Evolutionary conservation across 73 alveolate genomes (phyloP).

Genomic region (Paramecium biaurelia): DNA sequence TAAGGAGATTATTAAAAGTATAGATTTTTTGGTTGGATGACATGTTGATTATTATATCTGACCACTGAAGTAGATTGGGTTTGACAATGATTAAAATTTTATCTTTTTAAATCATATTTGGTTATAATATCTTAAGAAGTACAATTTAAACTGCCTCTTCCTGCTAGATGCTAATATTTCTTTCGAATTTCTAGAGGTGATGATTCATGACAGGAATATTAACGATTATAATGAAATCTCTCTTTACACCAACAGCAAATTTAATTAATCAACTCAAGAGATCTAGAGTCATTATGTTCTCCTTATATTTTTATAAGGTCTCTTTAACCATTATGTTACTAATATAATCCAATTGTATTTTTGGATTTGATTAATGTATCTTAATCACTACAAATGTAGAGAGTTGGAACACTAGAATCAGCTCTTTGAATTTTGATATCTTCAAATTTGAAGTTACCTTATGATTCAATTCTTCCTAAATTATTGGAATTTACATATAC

Average conservation of each 20-base stretch:
- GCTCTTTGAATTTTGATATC: neutral
- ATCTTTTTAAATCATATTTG: neutral
- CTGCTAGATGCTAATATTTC: neutral
- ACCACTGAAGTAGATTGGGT: neutral
- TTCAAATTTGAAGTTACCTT: slow-evolving; percentile 26
- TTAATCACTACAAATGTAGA: neutral
- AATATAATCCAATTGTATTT: neutral
- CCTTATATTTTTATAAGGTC: neutral
- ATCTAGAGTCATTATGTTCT: neutral
- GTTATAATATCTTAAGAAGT: neutral
- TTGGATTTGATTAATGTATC: slow-evolving; percentile 38
- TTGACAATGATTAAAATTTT: neutral
- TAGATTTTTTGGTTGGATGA: neutral
- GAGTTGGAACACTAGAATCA: slow-evolving; percentile 3
- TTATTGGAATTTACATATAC: neutral
- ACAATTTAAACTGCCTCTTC: neutral
- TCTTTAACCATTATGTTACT: neutral
- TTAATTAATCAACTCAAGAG: neutral
- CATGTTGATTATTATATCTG: neutral
- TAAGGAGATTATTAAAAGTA: neutral
- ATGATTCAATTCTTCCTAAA: neutral
- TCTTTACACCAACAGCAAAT: neutral
- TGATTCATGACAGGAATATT: neutral
- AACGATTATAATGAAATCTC: neutral
- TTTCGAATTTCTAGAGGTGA: neutral